Conservation (phyloP, 2,329 filamentous ascomycete genomes). For the Phialocephala subalpina region DNA sequence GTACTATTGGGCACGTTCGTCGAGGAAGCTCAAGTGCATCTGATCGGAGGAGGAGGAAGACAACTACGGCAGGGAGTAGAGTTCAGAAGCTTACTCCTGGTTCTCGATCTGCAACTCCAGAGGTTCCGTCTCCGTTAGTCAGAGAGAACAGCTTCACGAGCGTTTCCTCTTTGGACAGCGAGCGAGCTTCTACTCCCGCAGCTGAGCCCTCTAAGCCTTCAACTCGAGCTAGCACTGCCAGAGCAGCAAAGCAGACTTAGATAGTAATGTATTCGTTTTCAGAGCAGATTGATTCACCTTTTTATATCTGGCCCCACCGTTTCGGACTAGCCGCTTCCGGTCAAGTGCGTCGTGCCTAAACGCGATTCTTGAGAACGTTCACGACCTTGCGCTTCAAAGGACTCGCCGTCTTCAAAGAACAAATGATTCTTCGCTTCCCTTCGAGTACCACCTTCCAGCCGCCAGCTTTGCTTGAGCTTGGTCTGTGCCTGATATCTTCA, state of each 20-base stretch:
- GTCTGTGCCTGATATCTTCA: background rate
- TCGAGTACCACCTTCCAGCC: background rate
- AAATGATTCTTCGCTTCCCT: slow-evolving; percentile 1
- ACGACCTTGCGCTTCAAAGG: background rate
- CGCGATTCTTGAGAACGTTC: background rate
- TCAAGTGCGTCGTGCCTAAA: background rate
- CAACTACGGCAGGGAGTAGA: slow-evolving; percentile 30
- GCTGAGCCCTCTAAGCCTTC: slow-evolving; percentile 31
- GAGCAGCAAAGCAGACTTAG: slow-evolving; percentile 31
- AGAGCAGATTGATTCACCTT: background rate
- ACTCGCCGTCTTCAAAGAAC: slow-evolving; percentile 3
- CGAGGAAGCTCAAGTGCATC: slow-evolving; percentile 41
- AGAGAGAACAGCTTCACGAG: slow-evolving; percentile 43
- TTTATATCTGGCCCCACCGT: background rate
- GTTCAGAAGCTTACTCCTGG: slow-evolving; percentile 38
- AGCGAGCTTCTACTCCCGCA: slow-evolving; percentile 34
- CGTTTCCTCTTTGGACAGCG: slow-evolving; percentile 41
- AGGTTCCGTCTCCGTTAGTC: slow-evolving; percentile 41
- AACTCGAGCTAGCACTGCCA: slow-evolving; percentile 24
- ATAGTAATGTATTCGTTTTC: slow-evolving; percentile 11
- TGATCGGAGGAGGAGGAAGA: slow-evolving; percentile 42
- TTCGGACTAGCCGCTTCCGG: background rate
- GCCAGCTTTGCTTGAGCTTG: slow-evolving; percentile 4
- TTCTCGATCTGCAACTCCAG: slow-evolving; percentile 40
- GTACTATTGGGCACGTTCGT: slow-evolving; percentile 33